Percentiles rank a stretch among this genome's conserved stretches.
Conservation (phyloP, 225 moss, liverwort and hornwort species). For the Bryoerythrophyllum caledonicum region DNA sequence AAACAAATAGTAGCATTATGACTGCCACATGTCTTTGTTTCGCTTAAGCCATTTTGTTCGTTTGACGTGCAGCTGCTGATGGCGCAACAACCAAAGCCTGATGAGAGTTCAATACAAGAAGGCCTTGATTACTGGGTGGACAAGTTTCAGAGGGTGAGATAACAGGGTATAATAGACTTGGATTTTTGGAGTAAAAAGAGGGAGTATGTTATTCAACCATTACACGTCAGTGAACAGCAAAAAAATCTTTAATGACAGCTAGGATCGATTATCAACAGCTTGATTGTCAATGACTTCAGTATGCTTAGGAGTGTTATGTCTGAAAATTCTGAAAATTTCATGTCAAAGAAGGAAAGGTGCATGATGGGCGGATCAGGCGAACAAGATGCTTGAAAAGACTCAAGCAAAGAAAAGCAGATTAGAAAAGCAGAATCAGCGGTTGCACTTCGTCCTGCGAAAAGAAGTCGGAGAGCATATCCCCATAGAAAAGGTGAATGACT, state of each 20-base stretch:
- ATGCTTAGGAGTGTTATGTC: constrained; percentile 4
- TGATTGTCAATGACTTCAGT: background rate
- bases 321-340: constrained; percentile 22
- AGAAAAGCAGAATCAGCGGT: constrained; percentile 60
- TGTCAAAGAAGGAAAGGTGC: constrained; percentile 40
- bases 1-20: background rate
- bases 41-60: background rate
- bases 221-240: background rate
- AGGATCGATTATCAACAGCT: background rate
- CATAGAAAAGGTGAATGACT: constrained; percentile 55
- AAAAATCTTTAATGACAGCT: background rate
- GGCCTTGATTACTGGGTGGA: constrained; percentile 73
- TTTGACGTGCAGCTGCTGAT: constrained; percentile 33
- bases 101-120: constrained; percentile 46
- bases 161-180: constrained; percentile 7
- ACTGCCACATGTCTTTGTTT: background rate
- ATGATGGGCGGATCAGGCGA: constrained; percentile 61
- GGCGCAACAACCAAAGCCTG: constrained; percentile 23
- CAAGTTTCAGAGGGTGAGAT: constrained; percentile 80
- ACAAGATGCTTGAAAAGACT: constrained; percentile 68
- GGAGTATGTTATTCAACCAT: background rate
- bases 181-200: background rate
- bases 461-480: constrained; percentile 94
- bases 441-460: constrained; percentile 69
- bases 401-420: constrained; percentile 70